Evolutionary conservation across 2,329 filamentous ascomycete species (phyloP).

Genomic region (Neofusicoccum laricinum): DNA sequence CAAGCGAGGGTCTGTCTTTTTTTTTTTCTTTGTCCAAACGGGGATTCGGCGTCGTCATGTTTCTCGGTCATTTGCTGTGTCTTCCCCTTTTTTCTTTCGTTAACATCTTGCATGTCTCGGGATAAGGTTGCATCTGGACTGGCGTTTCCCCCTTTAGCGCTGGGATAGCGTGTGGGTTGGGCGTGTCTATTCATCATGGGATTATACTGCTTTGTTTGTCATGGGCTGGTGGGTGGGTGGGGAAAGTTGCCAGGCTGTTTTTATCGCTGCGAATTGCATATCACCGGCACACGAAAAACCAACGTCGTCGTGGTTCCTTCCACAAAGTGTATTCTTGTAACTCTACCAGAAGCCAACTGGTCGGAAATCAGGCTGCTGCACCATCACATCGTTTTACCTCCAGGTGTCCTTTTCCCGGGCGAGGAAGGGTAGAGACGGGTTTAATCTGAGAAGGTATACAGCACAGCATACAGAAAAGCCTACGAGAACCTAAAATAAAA

Average conservation of each 20-base stretch:
- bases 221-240: no score
- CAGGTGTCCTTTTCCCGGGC: no score
- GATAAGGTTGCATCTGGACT: conserved; percentile 8
- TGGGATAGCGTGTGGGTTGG: not conserved
- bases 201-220: not conserved
- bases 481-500: not conserved
- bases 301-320: no score
- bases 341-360: no score
- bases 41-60: not conserved
- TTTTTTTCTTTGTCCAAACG: not conserved
- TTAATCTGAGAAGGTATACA: no score
- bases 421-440: no score
- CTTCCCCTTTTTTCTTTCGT: conserved; percentile 3
- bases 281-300: no score
- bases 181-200: not conserved
- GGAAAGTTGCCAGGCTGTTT: no score
- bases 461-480: not conserved
- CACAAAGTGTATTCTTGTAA: no score
- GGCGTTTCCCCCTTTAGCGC: not conserved
- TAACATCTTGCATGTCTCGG: conserved; percentile 4
- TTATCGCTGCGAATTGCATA: no score
- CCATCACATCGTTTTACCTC: no score
- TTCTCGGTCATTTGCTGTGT: not conserved
- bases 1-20: not conserved
- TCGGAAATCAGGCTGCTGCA: no score